Conservation (phyloP, 1,284 basidiomycete species). For the Taiwanofungus camphoratus region DNA sequence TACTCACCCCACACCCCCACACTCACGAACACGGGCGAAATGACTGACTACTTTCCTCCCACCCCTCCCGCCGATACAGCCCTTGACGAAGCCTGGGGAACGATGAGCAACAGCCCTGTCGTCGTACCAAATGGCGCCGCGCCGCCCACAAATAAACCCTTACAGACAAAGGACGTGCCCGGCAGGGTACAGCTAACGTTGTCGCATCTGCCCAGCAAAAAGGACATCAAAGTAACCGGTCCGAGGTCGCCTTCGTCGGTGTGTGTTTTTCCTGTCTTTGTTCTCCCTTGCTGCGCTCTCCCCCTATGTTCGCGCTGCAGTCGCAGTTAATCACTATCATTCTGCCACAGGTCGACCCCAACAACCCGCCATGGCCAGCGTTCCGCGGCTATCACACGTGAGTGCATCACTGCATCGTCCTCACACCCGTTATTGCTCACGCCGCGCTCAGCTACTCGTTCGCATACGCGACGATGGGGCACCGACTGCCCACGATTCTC, state of each 20-base stretch:
- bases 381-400: conserved; percentile 82
- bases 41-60: conserved; percentile 21
- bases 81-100: conserved; percentile 3
- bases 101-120: conserved; percentile 9
- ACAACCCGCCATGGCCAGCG: conserved; percentile 97
- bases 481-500: conserved; percentile 90
- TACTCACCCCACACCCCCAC: background rate
- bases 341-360: conserved; percentile 64
- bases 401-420: conserved; percentile 1
- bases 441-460: conserved; percentile 89
- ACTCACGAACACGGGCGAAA: conserved; percentile 9
- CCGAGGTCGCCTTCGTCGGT: conserved; percentile 70
- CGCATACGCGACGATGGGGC: conserved; percentile 91
- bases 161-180: conserved; percentile 28
- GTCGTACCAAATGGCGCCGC: conserved; percentile 21
- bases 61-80: conserved; percentile 18
- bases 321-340: background rate
- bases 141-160: conserved; percentile 17
- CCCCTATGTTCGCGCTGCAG: conserved; percentile 7
- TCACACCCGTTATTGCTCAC: background rate
- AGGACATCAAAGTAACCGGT: conserved; percentile 61
- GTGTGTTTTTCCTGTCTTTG: conserved; percentile 19
- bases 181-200: conserved; percentile 62
- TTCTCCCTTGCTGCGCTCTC: background rate
- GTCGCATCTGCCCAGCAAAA: conserved; percentile 66